Percentiles rank a stretch among this genome's conserved stretches.
Evolutionary conservation across 768 basidiomycete species (phyloP).

Genomic region (Lentinula boryana): DNA sequence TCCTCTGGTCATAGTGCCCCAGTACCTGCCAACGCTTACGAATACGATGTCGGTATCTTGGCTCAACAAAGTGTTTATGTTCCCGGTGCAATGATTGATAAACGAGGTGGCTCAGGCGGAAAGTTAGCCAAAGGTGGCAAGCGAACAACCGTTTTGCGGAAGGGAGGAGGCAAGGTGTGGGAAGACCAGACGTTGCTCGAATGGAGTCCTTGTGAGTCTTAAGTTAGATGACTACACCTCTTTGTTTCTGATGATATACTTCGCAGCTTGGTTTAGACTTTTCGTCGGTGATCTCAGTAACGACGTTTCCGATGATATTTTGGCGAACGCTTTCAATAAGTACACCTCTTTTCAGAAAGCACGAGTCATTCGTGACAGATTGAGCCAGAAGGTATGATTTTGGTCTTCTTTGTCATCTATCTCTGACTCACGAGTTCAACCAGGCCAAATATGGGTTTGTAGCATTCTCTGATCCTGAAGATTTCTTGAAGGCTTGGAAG

Average conservation of each 20-base stretch:
- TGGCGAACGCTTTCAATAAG: constrained; percentile 89
- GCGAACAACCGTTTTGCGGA: constrained; percentile 87
- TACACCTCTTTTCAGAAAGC: constrained; percentile 94
- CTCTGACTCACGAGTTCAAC: constrained; percentile 7
- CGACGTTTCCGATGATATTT: constrained; percentile 94
- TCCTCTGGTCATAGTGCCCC: constrained; percentile 67
- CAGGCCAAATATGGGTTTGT: constrained; percentile 98
- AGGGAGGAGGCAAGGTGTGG: constrained; percentile 96
- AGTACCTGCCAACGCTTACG: constrained; percentile 85
- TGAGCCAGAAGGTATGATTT: constrained; percentile 78
- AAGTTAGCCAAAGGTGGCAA: constrained; percentile 88
- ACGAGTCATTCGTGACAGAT: constrained; percentile 88
- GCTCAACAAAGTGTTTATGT: constrained; percentile 92
- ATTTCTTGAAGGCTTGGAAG: constrained; percentile 98
- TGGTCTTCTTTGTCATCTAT: background rate
- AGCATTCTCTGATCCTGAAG: constrained; percentile 96
- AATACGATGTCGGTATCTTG: constrained; percentile 87
- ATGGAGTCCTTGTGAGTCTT: constrained; percentile 87
- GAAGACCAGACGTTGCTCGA: constrained; percentile 96
- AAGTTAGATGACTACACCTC: background rate
- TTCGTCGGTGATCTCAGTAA: constrained; percentile 98
- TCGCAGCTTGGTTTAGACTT: constrained; percentile 88
- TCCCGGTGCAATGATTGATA: constrained; percentile 86
- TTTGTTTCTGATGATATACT: constrained; percentile 7
- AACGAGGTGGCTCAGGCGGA: constrained; percentile 78